These are phyloP conservation scores for Exobasidium rhododendri DNA, from an alignment of 1,284 basidiomycete species.

Conservation along the genomic window DNA sequence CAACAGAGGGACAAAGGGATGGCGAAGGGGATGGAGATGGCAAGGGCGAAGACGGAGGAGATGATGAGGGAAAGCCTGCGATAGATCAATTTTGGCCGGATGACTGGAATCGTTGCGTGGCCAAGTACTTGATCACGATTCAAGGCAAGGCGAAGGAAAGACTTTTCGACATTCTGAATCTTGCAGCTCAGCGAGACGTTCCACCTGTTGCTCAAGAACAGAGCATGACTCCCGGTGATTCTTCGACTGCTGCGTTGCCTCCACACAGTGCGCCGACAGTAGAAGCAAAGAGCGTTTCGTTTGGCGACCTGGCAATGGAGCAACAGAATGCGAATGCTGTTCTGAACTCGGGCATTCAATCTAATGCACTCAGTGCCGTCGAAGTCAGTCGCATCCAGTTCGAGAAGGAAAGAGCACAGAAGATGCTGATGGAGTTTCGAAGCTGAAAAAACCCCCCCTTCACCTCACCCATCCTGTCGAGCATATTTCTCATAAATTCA, in stretches of 20 bases:
- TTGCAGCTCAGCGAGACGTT: neutral
- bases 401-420: neutral
- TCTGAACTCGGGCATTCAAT: neutral
- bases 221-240: neutral
- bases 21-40: too few species aligned
- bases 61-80: neutral
- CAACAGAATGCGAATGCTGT: neutral
- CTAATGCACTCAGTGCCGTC: neutral
- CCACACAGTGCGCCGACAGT: neutral
- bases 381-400: neutral
- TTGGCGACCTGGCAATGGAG: slow-evolving; percentile 7
- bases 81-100: neutral
- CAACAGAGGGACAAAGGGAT: neutral
- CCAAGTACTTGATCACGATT: neutral
- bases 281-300: neutral
- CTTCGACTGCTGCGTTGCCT: neutral
- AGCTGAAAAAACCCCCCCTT: too few species aligned
- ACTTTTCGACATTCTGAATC: neutral
- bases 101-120: slow-evolving; percentile 3
- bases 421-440: neutral
- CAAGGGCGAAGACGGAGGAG: slow-evolving; percentile 1
- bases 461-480: too few species aligned
- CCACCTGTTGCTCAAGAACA: neutral
- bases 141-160: slow-evolving; percentile 9
- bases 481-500: too few species aligned